These are phyloP conservation scores for Beta corolliflora DNA, from an alignment of 179 eudicot genomes.

Conservation along the genomic window DNA sequence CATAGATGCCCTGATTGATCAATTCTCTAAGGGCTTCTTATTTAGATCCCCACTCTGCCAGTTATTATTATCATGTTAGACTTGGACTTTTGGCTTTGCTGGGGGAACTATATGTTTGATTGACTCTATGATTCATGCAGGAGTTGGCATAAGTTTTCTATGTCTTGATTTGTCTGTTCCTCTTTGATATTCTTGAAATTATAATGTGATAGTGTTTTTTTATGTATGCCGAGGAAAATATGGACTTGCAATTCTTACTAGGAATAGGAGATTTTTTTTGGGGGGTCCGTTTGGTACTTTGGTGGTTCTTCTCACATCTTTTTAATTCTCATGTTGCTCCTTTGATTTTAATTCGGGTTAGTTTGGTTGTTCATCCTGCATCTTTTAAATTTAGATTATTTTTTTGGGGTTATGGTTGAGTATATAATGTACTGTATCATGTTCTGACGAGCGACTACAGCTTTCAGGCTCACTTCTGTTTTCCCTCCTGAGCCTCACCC, in stretches of 20 bases:
- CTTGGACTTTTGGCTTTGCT: background rate
- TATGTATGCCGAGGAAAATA: background rate
- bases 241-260: background rate
- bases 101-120: background rate
- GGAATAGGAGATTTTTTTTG: background rate
- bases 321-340: background rate
- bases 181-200: background rate
- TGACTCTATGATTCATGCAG: background rate
- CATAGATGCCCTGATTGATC: background rate
- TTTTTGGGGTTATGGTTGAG: background rate
- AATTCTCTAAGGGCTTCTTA: background rate
- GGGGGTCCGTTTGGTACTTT: background rate
- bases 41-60: background rate
- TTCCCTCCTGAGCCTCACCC: constrained; percentile 87
- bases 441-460: constrained; percentile 47
- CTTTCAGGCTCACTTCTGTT: constrained; percentile 87
- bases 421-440: background rate
- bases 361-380: background rate
- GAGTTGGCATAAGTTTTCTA: background rate
- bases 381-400: background rate
- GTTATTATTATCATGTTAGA: background rate
- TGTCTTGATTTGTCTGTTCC: too few species aligned
- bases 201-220: background rate
- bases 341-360: background rate
- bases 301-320: too few species aligned